Percentiles rank a stretch among this genome's conserved stretches.
Conservation (phyloP, 176 grass and related monocot species). For the Zoysia pacifica region DNA sequence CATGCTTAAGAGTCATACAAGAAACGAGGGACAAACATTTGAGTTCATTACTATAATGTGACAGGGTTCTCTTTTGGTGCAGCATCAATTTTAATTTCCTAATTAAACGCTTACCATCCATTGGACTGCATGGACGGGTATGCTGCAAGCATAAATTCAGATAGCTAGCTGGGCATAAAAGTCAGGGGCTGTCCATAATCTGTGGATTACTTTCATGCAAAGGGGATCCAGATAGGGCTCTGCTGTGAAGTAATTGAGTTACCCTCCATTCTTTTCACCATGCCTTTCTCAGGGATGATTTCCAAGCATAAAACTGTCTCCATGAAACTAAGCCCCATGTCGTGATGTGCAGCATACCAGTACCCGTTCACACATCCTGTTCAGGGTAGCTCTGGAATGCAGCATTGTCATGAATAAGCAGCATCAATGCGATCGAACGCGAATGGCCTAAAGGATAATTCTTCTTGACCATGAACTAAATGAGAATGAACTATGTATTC, state of each 20-base stretch:
- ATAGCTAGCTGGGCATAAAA: conserved; percentile 11
- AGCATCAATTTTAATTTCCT: conserved; percentile 44
- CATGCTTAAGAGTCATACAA: conserved; percentile 20
- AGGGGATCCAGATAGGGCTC: conserved; percentile 28
- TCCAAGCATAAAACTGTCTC: conserved; percentile 22
- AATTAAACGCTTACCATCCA: conserved; percentile 28
- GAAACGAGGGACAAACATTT: background rate
- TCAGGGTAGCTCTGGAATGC: conserved; percentile 17
- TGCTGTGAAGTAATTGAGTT: conserved; percentile 9
- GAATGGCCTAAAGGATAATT: background rate
- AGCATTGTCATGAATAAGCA: conserved; percentile 14
- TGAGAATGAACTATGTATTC: background rate
- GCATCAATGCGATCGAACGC: conserved; percentile 18
- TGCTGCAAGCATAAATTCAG: conserved; percentile 27
- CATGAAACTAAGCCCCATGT: conserved; percentile 33
- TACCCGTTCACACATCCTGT: conserved; percentile 32
- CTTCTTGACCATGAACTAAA: background rate
- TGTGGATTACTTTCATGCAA: conserved; percentile 4
- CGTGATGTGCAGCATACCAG: background rate
- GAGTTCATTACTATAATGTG: background rate
- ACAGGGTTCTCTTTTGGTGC: background rate
- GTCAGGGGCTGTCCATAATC: conserved; percentile 1
- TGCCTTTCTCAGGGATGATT: conserved; percentile 12
- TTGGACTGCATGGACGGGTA: conserved; percentile 24
- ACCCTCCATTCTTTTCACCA: conserved; percentile 6